Evolutionary conservation across 257 asterid species (phyloP).

Genomic region (Nicotiana tomentosiformis): DNA sequence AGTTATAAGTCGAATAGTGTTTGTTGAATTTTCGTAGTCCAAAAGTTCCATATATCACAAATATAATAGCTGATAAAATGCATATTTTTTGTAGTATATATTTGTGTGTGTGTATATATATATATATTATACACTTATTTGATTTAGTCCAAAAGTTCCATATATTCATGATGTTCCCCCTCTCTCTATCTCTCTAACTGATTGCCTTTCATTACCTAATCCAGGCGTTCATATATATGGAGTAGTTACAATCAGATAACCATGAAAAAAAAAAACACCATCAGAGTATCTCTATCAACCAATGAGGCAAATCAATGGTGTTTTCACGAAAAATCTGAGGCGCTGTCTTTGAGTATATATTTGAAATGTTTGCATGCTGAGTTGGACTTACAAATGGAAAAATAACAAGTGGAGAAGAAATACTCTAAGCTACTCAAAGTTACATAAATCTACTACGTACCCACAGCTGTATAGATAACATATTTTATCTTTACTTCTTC

Average conservation of each 20-base stretch:
- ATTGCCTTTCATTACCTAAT: neutral
- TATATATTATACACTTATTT: too few species aligned
- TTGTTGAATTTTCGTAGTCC: too few species aligned
- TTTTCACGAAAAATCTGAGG: neutral
- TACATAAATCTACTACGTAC: neutral
- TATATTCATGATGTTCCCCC: too few species aligned
- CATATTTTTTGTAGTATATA: too few species aligned
- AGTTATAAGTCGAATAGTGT: too few species aligned
- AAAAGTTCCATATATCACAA: too few species aligned
- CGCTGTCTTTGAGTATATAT: neutral
- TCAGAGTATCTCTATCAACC: neutral
- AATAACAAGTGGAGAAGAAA: slow-evolving; percentile 3
- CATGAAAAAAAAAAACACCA: neutral
- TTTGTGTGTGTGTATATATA: too few species aligned
- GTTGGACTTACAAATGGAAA: neutral
- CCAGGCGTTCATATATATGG: neutral
- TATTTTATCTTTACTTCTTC: slow-evolving; percentile 1
- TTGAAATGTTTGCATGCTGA: slow-evolving; percentile 7
- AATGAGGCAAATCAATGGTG: neutral
- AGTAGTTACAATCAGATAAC: neutral
- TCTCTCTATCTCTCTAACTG: too few species aligned
- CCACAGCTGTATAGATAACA: slow-evolving; percentile 1
- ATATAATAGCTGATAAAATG: too few species aligned
- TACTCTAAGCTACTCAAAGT: slow-evolving; percentile 8
- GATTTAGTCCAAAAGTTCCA: too few species aligned